Conservation (phyloP, 257 asterid species). For the Pogostemon cablin region DNA sequence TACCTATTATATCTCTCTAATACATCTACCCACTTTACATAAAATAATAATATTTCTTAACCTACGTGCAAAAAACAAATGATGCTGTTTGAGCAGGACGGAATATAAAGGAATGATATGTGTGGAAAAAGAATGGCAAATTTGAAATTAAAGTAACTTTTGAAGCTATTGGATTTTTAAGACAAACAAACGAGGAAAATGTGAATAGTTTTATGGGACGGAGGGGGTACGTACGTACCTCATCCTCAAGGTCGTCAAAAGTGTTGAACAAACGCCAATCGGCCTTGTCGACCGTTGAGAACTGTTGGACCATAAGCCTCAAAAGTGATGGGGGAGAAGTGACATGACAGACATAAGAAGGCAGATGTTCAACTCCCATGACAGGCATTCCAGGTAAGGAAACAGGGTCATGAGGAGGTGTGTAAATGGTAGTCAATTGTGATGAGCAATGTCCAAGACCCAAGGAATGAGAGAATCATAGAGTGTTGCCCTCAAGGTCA, state of each 20-base stretch:
- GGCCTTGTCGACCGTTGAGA: slow-evolving; percentile 41
- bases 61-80: too few relatives aligned
- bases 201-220: too few relatives aligned
- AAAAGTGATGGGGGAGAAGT: slow-evolving; percentile 30
- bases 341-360: slow-evolving; percentile 27
- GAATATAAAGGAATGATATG: not conserved
- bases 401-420: too few relatives aligned
- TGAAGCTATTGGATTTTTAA: too few relatives aligned
- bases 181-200: too few relatives aligned
- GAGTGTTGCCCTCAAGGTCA: slow-evolving; percentile 27
- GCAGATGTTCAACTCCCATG: slow-evolving; percentile 36
- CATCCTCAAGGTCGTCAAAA: slow-evolving; percentile 51
- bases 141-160: too few relatives aligned
- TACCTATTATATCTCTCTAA: too few relatives aligned
- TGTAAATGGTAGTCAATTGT: slow-evolving; percentile 42
- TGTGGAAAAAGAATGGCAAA: too few relatives aligned
- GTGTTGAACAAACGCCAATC: slow-evolving; percentile 66
- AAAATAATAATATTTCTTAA: too few relatives aligned
- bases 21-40: too few relatives aligned
- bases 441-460: slow-evolving; percentile 42
- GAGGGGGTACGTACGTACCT: slow-evolving; percentile 27
- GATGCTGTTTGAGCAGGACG: too few relatives aligned
- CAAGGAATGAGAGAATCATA: slow-evolving; percentile 43
- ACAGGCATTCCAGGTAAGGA: slow-evolving; percentile 45
- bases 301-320: slow-evolving; percentile 30